Conservation (phyloP, 2,329 filamentous ascomycete genomes). For the Cladosporium oxysporum region DNA sequence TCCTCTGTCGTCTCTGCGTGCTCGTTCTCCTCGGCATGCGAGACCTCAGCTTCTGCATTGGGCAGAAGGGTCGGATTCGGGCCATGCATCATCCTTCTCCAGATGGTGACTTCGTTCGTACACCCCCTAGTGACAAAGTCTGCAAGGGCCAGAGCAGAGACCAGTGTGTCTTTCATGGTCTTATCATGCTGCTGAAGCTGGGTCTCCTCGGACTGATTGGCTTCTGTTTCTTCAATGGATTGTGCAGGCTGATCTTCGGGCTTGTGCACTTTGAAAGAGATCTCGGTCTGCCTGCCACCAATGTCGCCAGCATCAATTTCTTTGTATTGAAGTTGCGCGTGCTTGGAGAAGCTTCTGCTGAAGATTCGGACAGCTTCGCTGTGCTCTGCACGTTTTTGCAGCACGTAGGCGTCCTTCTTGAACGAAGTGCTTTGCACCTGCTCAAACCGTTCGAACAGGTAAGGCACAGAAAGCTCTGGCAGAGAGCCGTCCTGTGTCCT, state of each 20-base stretch:
- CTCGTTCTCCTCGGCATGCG: neutral
- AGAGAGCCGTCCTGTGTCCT: neutral
- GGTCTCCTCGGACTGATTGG: neutral
- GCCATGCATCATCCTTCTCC: neutral
- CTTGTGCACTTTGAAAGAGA: conserved; percentile 7
- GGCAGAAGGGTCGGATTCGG: neutral
- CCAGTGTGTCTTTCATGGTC: neutral
- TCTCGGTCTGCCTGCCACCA: conserved; percentile 24
- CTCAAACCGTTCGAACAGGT: conserved; percentile 35
- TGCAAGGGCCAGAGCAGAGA: neutral
- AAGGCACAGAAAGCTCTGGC: conserved; percentile 24
- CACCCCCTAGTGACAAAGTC: conserved; percentile 5
- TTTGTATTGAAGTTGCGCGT: conserved; percentile 11
- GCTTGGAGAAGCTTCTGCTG: neutral
- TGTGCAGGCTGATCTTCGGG: too few species aligned
- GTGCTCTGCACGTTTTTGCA: neutral
- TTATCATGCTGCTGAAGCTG: neutral
- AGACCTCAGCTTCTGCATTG: neutral
- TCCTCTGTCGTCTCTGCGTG: neutral
- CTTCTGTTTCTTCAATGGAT: neutral
- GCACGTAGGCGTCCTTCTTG: conserved; percentile 7
- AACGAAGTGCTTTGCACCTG: conserved; percentile 27
- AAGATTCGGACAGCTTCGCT: neutral
- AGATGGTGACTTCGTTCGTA: neutral
- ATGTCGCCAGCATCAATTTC: conserved; percentile 25